Base-by-base conservation (phyloP, 2,329 filamentous ascomycete genomes). In the Teratosphaeria destructans region DNA sequence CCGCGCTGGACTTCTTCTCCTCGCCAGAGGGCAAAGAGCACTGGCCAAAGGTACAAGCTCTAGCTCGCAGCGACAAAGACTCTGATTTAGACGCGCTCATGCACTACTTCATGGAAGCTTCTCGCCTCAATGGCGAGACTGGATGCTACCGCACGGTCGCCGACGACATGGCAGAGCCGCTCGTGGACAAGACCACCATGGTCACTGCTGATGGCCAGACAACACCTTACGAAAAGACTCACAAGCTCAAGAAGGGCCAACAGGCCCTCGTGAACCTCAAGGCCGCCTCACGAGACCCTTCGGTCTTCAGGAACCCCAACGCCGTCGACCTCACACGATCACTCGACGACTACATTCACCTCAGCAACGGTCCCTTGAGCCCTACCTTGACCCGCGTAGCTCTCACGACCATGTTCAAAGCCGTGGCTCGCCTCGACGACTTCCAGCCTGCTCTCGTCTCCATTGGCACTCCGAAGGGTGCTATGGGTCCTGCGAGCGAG, bases 1-100 rank as follows among this genome's bases (percentile, higher is more conserved):
- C 84, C 63, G 80, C 77, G 29, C 68, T 85, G 55, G 82, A 84
- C 65, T 82, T 79, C 67, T 84, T 82, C 68, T 74, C 85, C 54
- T 75, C 75, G 3, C 11, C 55, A 16, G 71, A 75, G n/a, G 75
- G 77, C 23, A 70, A 73, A 3, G 64, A 74, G 39, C 75, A 82
- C 68, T 75, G 81, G 64, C 69, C 75, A 2, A 73, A 76, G 10
- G 79, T 83, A 49, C 75, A 79, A 43, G 67, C 70, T 1, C 72
- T 83, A 12, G 79, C 81, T 1, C 73, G 75, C 52, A 67, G 74
- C 49, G 71, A 79, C 29, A 76, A 72, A 43, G 75, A 66, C 43
- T 75, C 73, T 65, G 77, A 72, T 64, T 79, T 79, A 64, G 75
- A 80, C 53, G 72, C 75, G 26, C 71, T 84, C 8, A 74, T 78